These are phyloP conservation scores for Sclerotinia nivalis DNA, from an alignment of 2,329 filamentous ascomycete species.

Conservation along the genomic window DNA sequence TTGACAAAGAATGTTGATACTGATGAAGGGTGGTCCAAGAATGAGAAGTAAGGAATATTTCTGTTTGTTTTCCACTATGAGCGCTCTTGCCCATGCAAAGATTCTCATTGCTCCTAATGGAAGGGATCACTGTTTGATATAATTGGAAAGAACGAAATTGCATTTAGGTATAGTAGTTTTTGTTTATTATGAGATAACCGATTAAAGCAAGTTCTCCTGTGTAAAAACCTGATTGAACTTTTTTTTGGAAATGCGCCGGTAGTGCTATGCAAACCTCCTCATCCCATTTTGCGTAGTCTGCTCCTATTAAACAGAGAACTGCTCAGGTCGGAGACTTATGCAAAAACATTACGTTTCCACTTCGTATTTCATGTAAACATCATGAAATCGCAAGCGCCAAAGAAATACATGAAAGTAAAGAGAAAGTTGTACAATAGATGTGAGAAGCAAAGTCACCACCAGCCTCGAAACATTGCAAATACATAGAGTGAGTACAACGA, in stretches of 20 bases:
- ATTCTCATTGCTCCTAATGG: background rate
- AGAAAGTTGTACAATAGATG: conserved; percentile 38
- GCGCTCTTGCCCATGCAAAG: background rate
- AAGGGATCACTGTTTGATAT: background rate
- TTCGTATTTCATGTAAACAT: conserved; percentile 8
- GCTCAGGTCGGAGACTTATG: conserved; percentile 41
- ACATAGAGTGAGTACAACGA: conserved; percentile 21
- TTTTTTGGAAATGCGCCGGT: conserved; percentile 41
- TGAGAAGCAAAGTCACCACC: conserved; percentile 29
- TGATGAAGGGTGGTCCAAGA: background rate
- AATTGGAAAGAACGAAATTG: conserved; percentile 8
- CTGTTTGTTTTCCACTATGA: background rate
- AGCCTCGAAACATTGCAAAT: conserved; percentile 28
- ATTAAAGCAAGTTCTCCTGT: conserved; percentile 16
- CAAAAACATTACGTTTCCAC: conserved; percentile 33
- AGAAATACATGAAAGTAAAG: conserved; percentile 29
- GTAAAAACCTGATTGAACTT: conserved; percentile 30
- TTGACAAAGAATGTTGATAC: conserved; percentile 15
- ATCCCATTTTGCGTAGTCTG: conserved; percentile 39
- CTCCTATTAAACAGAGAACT: conserved; percentile 35
- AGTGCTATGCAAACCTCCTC: conserved; percentile 41
- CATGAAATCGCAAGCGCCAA: conserved; percentile 21
- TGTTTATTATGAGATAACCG: conserved; percentile 27
- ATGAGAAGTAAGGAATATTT: background rate
- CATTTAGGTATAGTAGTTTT: conserved; percentile 18